Conservation (phyloP, 148 eudicot genomes). For the Vaccinium vitisidaea region DNA sequence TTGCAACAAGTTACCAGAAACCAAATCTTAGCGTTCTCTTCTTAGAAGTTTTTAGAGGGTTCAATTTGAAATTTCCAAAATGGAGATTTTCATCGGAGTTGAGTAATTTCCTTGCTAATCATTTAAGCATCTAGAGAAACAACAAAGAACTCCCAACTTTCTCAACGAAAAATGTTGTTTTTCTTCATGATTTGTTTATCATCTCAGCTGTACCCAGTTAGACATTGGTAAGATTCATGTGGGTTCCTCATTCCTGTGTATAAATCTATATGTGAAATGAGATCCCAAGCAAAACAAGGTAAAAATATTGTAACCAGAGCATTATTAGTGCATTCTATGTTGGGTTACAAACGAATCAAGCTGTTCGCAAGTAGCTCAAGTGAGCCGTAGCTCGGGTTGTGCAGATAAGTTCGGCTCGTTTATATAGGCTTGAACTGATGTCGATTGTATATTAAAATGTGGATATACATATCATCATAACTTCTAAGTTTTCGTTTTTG, state of each 20-base stretch:
- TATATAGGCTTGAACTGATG: not conserved
- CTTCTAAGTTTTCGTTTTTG: too few species aligned
- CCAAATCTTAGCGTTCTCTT: too few species aligned
- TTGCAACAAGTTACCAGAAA: too few species aligned
- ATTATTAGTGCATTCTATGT: not conserved
- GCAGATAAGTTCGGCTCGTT: not conserved
- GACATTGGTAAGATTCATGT: not conserved
- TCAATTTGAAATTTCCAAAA: not conserved
- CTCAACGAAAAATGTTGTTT: too few species aligned
- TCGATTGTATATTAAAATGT: not conserved
- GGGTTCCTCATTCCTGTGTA: not conserved
- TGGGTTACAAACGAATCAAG: not conserved
- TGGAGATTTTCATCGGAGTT: not conserved
- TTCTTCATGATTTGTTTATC: not conserved
- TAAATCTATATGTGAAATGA: not conserved
- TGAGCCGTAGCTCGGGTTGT: not conserved
- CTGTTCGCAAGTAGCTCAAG: not conserved
- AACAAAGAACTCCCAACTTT: too few species aligned
- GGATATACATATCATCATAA: not conserved
- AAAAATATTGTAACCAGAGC: not conserved
- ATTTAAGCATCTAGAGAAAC: too few species aligned
- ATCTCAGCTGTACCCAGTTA: not conserved
- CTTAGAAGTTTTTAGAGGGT: too few species aligned
- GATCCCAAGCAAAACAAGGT: not conserved
- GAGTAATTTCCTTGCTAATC: not conserved